These are phyloP conservation scores for Ceratobasidium sp. DNA, from an alignment of 1,284 basidiomycete genomes.

Conservation along the genomic window DNA sequence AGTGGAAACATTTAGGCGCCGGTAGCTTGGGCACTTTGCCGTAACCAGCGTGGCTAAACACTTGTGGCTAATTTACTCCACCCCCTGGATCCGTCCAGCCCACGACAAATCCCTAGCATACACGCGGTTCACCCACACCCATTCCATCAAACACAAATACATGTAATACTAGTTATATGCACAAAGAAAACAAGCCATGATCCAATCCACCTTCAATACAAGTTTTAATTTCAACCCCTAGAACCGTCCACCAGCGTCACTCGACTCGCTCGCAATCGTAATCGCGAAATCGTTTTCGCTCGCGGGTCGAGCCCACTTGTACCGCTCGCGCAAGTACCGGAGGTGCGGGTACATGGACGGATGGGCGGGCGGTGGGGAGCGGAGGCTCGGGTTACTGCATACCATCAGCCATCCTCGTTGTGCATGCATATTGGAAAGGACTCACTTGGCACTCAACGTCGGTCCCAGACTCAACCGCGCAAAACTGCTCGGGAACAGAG, in stretches of 20 bases:
- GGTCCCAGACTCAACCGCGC: slow-evolving; percentile 47
- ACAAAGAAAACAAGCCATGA: background rate
- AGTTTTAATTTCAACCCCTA: too few relatives aligned
- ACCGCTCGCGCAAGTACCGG: slow-evolving; percentile 25
- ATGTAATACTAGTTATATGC: too few relatives aligned
- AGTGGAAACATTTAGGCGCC: too few relatives aligned
- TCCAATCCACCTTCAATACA: background rate
- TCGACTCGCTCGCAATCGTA: slow-evolving; percentile 48
- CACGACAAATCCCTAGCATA: slow-evolving; percentile 2
- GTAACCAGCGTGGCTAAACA: too few relatives aligned
- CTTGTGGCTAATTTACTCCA: too few relatives aligned
- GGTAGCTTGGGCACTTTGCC: too few relatives aligned
- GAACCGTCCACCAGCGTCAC: slow-evolving; percentile 33
- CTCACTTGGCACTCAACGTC: slow-evolving; percentile 48
- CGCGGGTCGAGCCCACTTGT: slow-evolving; percentile 29
- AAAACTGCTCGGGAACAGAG: slow-evolving; percentile 48
- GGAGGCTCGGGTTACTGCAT: slow-evolving; percentile 46
- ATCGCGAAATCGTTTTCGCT: slow-evolving; percentile 48
- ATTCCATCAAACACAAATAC: too few relatives aligned
- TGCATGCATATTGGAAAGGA: too few relatives aligned
- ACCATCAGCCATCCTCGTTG: background rate
- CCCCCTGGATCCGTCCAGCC: too few relatives aligned
- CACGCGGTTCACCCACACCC: too few relatives aligned
- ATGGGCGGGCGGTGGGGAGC: slow-evolving; percentile 34
- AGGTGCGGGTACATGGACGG: slow-evolving; percentile 37